phyloP scores from a whole-genome alignment of 2,329 filamentous ascomycete species.

The Raffaelea deltoideospora region DNA sequence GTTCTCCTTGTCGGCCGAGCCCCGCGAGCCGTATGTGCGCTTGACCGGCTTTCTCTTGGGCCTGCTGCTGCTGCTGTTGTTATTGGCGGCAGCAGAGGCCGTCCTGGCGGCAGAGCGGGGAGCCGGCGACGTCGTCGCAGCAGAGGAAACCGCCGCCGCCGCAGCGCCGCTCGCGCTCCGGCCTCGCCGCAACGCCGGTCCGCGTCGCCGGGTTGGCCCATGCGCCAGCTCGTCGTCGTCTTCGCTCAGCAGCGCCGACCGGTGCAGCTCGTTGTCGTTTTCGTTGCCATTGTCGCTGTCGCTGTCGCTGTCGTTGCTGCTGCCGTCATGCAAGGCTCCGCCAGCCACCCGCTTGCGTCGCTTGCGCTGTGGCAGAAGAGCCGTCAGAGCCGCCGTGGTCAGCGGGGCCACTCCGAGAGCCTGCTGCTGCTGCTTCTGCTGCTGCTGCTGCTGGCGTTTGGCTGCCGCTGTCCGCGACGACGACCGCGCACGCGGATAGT shows the following conservation, averaged over 20 bases:
- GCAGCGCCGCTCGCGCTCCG: background rate
- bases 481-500: slow-evolving; percentile 26
- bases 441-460: slow-evolving; percentile 4
- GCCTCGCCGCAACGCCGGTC: slow-evolving; percentile 3
- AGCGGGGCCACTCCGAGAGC: slow-evolving; percentile 23
- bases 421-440: slow-evolving; percentile 12
- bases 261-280: slow-evolving; percentile 24
- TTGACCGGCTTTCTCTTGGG: slow-evolving; percentile 12
- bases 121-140: background rate
- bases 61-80: slow-evolving; percentile 7
- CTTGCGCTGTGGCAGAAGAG: slow-evolving; percentile 36
- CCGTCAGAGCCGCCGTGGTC: slow-evolving; percentile 39
- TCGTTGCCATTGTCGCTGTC: slow-evolving; percentile 7
- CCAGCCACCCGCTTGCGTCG: too few species aligned
- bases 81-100: background rate
- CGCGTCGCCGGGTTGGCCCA: slow-evolving; percentile 20
- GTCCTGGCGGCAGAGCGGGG: too few species aligned
- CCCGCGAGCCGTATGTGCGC: slow-evolving; percentile 34
- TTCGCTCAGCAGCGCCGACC: slow-evolving; percentile 24
- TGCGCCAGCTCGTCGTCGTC: slow-evolving; percentile 44
- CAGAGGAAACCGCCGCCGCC: background rate
- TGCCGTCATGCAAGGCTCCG: background rate
- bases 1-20: slow-evolving; percentile 42
- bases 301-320: background rate
- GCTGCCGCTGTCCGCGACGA: background rate